Base-by-base conservation (phyloP, 2,329 filamentous ascomycete species). In the Aspergillus aculeatus region DNA sequence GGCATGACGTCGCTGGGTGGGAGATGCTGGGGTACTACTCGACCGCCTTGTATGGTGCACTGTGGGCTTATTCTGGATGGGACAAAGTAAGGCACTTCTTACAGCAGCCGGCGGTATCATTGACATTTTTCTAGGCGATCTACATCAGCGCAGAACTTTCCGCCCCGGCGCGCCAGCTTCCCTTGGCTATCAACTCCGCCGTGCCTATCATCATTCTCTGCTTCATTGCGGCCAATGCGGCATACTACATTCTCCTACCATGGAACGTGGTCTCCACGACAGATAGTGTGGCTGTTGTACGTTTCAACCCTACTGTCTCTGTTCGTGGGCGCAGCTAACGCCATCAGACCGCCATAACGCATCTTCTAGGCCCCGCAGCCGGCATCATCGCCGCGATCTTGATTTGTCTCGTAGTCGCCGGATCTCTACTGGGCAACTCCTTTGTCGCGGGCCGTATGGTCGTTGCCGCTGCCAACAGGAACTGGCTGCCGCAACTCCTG, bases 51-150 rank as follows among this genome's bases (percentile, higher is more conserved):
- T 65, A 65, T 31, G 63, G 63, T 11, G 63, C 63, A 1, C 54
- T 65, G 1, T 65, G 63, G 63, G 63, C 63, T 0, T 65, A 65
- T 49, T 65, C 63, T 0, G 63, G 63, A 11, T 65, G 63, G 63
- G 63, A 65, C 21, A 65, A 65, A 60, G 63, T 54, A 54, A 23
- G 58, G n/a, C 21, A 3, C 11, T 10, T 5, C 14, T 12, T 14
- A 1, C 19, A 11, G 16, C 12, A 1, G 21, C 12, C 24, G 23
- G 38, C 23, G 6, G 11, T 2, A 4, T 12, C 35, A 16, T 16
- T 41, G 38, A 41, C 9, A 7, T 29, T 26, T 19, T 19, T 9
- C 19, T 23, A 64, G 63, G 63, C 63, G 1, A 63, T 65, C 31
- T 65, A 65, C 9, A 55, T 65, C 48, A 61, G 54, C 1, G 62